phyloP scores from a whole-genome alignment of 2,329 filamentous ascomycete genomes.

The Myriosclerotinia duriaeana region DNA sequence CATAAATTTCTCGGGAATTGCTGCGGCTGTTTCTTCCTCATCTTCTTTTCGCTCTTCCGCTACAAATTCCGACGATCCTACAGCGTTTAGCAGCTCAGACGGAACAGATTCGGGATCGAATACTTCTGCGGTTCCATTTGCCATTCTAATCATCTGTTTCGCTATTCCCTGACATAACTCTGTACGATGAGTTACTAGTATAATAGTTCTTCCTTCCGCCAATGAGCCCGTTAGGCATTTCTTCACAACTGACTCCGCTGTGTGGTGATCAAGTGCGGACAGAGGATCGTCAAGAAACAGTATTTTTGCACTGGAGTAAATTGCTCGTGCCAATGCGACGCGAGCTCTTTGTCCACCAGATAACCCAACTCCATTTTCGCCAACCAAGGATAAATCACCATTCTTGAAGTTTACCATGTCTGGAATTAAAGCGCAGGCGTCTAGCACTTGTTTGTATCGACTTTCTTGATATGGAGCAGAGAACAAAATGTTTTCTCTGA shows the following conservation, averaged over 20 bases:
- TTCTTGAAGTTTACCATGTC: constrained; percentile 63
- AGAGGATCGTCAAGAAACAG: constrained; percentile 60
- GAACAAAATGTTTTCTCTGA: constrained; percentile 67
- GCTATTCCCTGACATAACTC: constrained; percentile 74
- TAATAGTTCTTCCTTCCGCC: constrained; percentile 52
- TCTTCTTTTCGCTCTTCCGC: constrained; percentile 34
- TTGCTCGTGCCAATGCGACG: constrained; percentile 59
- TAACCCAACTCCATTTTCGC: constrained; percentile 60
- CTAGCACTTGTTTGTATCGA: constrained; percentile 66
- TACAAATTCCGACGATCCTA: constrained; percentile 30
- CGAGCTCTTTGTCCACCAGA: constrained; percentile 62
- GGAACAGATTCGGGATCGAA: constrained; percentile 33
- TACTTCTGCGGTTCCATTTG: constrained; percentile 52
- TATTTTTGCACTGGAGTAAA: constrained; percentile 56
- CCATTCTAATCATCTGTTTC: constrained; percentile 69
- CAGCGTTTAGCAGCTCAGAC: constrained; percentile 34
- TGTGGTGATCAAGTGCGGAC: constrained; percentile 62
- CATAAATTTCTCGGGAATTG: constrained; percentile 71
- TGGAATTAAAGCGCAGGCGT: constrained; percentile 60
- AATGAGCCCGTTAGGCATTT: constrained; percentile 57
- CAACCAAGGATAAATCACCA: constrained; percentile 61
- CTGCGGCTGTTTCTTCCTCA: constrained; percentile 42
- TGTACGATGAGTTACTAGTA: constrained; percentile 64
- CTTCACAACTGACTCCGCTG: constrained; percentile 59
- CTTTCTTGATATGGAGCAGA: constrained; percentile 65